These are phyloP conservation scores for Carex kokanica DNA, from an alignment of 176 grass and related monocot genomes.

Conservation along the genomic window DNA sequence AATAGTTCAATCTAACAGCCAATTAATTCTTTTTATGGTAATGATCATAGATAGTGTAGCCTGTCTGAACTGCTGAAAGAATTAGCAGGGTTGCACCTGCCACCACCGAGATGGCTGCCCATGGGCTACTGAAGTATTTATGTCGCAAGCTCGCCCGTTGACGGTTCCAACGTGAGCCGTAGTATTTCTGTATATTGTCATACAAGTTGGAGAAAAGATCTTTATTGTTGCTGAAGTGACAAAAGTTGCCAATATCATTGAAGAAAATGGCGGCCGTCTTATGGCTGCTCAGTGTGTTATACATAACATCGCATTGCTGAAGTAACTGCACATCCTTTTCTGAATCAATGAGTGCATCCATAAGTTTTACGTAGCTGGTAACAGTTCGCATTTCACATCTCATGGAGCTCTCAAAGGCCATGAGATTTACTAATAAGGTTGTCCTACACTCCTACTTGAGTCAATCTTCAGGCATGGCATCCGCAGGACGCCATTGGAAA, in stretches of 20 bases:
- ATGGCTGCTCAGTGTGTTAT: not conserved
- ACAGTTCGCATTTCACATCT: not conserved
- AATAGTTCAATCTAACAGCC: no score
- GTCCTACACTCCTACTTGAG: not conserved
- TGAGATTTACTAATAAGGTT: not conserved
- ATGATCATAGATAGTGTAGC: not conserved
- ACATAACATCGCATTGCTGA: not conserved
- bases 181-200: not conserved
- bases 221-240: not conserved
- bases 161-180: not conserved
- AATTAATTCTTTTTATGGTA: no score
- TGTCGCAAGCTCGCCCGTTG: not conserved
- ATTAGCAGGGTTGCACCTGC: not conserved
- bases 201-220: no score
- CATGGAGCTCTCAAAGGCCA: not conserved
- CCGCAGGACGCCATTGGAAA: not conserved
- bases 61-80: not conserved
- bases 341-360: constrained; percentile 12
- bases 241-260: not conserved
- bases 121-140: constrained; percentile 12
- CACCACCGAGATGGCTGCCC: not conserved
- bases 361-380: constrained; percentile 10
- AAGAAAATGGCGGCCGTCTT: constrained; percentile 15
- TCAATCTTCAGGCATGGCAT: not conserved
- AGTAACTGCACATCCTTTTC: constrained; percentile 12